Conservation (phyloP, 2,329 filamentous ascomycete genomes). For the Aspergillus tamarii region DNA sequence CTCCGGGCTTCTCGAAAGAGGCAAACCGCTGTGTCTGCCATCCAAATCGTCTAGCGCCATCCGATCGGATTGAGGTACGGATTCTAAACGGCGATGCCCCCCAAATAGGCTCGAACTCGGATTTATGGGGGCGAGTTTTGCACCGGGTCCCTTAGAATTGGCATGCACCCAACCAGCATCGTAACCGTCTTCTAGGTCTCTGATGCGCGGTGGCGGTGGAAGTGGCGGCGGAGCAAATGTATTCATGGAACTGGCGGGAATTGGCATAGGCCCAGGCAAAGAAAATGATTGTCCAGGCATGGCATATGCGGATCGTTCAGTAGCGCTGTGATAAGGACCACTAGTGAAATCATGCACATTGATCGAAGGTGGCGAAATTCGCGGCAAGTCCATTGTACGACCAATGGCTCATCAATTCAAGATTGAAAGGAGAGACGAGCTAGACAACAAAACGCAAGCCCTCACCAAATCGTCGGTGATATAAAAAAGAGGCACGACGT, state of each 20-base stretch:
- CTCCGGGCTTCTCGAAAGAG: conserved; percentile 35
- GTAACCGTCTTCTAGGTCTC: conserved; percentile 58
- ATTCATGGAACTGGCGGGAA: conserved; percentile 58
- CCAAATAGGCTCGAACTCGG: conserved; percentile 56
- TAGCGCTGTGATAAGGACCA: conserved; percentile 34
- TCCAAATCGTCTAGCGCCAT: conserved; percentile 43
- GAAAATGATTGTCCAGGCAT: conserved; percentile 46
- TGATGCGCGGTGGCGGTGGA: conserved; percentile 66
- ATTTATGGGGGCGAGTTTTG: conserved; percentile 52
- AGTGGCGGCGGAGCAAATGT: conserved; percentile 62
- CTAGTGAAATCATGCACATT: conserved; percentile 45
- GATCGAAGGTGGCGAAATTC: conserved; percentile 46
- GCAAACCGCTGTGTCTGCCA: conserved; percentile 33
- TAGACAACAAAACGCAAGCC: conserved; percentile 1
- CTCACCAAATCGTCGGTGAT: conserved; percentile 5
- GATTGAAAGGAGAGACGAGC: not conserved
- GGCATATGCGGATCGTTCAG: conserved; percentile 42
- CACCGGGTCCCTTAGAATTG: conserved; percentile 56
- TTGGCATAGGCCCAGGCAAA: conserved; percentile 62
- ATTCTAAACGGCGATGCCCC: conserved; percentile 43
- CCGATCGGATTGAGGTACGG: conserved; percentile 35
- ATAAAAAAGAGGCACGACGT: conserved; percentile 13
- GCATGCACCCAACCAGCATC: conserved; percentile 68
- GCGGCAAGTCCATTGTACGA: conserved; percentile 51
- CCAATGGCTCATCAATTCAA: conserved; percentile 22